These are phyloP conservation scores for Berberis vulgaris DNA, from an alignment of 164 flowering plant genomes.

Conservation along the genomic window DNA sequence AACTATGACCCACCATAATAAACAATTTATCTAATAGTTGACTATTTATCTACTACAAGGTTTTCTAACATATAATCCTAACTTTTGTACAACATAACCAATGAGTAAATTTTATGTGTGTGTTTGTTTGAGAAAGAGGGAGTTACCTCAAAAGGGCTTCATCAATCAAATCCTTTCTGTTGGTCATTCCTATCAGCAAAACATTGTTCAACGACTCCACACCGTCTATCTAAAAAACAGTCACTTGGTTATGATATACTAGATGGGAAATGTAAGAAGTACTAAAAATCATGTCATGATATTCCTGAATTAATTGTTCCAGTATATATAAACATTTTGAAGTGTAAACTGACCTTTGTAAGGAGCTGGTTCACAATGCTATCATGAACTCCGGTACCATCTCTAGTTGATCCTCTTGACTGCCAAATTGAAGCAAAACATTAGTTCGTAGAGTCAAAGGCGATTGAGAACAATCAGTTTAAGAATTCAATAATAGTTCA, in stretches of 20 bases:
- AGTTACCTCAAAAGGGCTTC: conserved; percentile 88
- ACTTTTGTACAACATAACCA: too few relatives aligned
- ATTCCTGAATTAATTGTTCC: neutral
- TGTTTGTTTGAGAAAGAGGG: conserved; percentile 7
- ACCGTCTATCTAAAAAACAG: conserved; percentile 75
- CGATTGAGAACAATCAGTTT: too few relatives aligned
- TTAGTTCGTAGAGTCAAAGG: neutral
- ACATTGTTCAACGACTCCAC: conserved; percentile 96
- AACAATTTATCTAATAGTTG: too few relatives aligned
- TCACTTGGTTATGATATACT: neutral
- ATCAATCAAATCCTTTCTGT: conserved; percentile 93
- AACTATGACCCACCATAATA: too few relatives aligned
- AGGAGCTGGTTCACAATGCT: conserved; percentile 74
- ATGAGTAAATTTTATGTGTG: neutral
- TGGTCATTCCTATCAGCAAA: conserved; percentile 97
- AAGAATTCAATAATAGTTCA: too few relatives aligned
- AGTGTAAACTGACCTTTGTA: conserved; percentile 42
- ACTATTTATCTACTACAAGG: too few relatives aligned
- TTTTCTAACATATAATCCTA: too few relatives aligned
- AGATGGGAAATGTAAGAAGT: neutral
- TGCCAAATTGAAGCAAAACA: conserved; percentile 13
- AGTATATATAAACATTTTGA: neutral
- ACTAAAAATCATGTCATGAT: neutral
- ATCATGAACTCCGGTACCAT: conserved; percentile 73
- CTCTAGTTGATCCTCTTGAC: conserved; percentile 79